Percentiles rank a stretch among this genome's conserved stretches.
Evolutionary conservation across 2,329 filamentous ascomycete species (phyloP).

Genomic region (Aspergillus unguis): DNA sequence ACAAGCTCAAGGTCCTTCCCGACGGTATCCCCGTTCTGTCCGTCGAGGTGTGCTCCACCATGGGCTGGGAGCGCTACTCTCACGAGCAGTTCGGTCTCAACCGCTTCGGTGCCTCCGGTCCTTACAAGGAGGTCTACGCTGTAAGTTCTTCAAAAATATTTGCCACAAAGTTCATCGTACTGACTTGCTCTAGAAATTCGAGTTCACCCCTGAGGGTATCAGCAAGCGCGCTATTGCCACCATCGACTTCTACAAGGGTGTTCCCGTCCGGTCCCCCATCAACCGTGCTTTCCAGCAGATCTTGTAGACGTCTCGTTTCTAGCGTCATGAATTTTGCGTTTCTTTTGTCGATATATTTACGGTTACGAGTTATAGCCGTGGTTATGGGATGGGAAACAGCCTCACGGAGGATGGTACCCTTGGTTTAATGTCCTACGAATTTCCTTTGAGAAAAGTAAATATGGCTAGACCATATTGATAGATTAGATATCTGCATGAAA

Average conservation of each 20-base stretch:
- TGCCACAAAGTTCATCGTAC: background rate
- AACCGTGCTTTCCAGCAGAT: slow-evolving; percentile 98
- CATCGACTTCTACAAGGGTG: slow-evolving; percentile 95
- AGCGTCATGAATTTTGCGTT: slow-evolving; percentile 17
- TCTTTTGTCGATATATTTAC: slow-evolving; percentile 14
- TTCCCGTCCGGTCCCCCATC: slow-evolving; percentile 88
- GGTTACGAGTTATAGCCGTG: slow-evolving; percentile 26
- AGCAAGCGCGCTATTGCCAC: slow-evolving; percentile 90
- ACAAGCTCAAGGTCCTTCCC: slow-evolving; percentile 86
- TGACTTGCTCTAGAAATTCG: slow-evolving; percentile 71
- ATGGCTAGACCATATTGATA: slow-evolving; percentile 14
- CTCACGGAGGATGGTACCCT: slow-evolving; percentile 13
- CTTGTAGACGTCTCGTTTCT: slow-evolving; percentile 59
- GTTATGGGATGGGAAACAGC: slow-evolving; percentile 17
- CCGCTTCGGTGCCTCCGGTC: slow-evolving; percentile 94
- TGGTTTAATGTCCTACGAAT: slow-evolving; percentile 21
- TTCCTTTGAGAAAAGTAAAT: slow-evolving; percentile 16
- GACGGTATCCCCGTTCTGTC: slow-evolving; percentile 91
- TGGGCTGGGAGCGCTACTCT: slow-evolving; percentile 98
- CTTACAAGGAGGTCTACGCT: slow-evolving; percentile 97
- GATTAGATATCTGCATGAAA: slow-evolving; percentile 18
- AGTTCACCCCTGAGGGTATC: slow-evolving; percentile 96
- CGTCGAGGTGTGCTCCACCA: slow-evolving; percentile 93
- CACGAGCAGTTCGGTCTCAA: slow-evolving; percentile 99
- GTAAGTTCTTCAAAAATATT: slow-evolving; percentile 46